A percentile compares a stretch with the other conserved stretches of the same genome.
Evolutionary conservation across 2,329 filamentous ascomycete genomes (phyloP).

Genomic region (Cryphonectria japonica): DNA sequence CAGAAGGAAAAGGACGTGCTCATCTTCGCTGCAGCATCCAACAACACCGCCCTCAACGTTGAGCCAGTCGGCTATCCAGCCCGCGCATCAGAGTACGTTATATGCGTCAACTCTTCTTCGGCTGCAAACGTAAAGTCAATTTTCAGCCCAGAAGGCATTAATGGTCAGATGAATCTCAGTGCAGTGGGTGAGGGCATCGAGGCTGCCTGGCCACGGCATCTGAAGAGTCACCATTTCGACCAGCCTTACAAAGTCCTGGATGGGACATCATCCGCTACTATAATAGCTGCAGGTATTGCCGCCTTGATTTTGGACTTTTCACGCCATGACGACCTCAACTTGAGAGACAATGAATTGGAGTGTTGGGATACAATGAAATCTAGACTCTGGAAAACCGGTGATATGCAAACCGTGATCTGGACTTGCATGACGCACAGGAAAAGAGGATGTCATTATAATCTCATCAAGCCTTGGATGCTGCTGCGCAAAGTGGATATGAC

Average conservation of each 20-base stretch:
- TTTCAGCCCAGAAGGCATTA: neutral
- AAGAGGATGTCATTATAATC: neutral
- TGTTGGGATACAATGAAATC: neutral
- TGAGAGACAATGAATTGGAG: neutral
- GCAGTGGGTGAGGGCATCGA: neutral
- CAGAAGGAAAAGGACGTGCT: neutral
- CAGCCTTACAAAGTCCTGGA: neutral
- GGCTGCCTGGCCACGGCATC: neutral
- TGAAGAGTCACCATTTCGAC: neutral
- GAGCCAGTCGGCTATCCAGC: neutral
- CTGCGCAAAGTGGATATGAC: neutral
- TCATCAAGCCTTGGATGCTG: neutral
- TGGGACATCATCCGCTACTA: neutral
- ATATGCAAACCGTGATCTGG: neutral
- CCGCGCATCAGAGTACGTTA: neutral
- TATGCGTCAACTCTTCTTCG: neutral
- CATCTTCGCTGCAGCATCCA: constrained; percentile 3
- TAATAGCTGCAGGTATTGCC: neutral
- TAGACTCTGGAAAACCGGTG: neutral
- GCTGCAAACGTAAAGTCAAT: neutral
- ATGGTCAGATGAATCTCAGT: neutral
- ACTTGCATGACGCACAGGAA: neutral
- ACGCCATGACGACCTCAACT: neutral
- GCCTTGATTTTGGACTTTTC: neutral
- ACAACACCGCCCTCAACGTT: neutral